Percentiles rank a stretch among this genome's conserved stretches.
Evolutionary conservation across 2,329 filamentous ascomycete species (phyloP).

Genomic region (Elsinoe arachidis): DNA sequence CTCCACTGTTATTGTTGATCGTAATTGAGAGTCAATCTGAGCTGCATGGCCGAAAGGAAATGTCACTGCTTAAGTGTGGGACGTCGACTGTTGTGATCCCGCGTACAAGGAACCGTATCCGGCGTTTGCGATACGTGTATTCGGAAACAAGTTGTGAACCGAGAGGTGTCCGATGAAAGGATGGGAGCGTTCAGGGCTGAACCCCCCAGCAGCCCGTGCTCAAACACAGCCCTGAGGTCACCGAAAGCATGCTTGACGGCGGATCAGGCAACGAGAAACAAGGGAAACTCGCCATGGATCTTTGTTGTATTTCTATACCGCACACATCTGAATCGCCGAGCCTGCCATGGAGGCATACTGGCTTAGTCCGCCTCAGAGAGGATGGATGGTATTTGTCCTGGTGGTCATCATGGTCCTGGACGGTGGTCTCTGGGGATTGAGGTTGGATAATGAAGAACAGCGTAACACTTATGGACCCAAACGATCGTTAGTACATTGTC

Average conservation of each 20-base stretch:
- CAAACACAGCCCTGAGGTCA: constrained; percentile 2
- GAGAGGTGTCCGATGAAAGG: background rate
- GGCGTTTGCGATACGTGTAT: background rate
- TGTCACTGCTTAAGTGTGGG: too few species aligned
- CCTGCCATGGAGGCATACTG: background rate
- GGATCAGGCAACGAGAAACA: background rate
- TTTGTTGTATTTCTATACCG: background rate
- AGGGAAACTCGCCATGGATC: background rate
- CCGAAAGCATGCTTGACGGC: background rate
- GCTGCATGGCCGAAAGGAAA: too few species aligned
- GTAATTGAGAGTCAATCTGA: too few species aligned
- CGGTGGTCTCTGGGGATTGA: background rate
- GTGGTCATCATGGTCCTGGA: background rate
- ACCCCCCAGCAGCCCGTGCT: background rate
- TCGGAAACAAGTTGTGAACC: background rate
- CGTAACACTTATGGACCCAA: background rate
- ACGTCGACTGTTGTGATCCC: background rate
- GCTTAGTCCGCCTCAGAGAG: background rate
- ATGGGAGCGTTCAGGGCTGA: background rate
- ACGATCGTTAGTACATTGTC: background rate
- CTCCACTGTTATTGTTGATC: too few species aligned
- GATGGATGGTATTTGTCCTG: background rate
- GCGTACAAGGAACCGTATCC: background rate
- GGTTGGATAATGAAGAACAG: background rate
- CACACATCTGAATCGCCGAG: background rate